Evolutionary conservation across 208 protist genomes (phyloP), one percentile per base, ranked within the genome.

Genomic region (Leishmania martiniquensis): DNA sequence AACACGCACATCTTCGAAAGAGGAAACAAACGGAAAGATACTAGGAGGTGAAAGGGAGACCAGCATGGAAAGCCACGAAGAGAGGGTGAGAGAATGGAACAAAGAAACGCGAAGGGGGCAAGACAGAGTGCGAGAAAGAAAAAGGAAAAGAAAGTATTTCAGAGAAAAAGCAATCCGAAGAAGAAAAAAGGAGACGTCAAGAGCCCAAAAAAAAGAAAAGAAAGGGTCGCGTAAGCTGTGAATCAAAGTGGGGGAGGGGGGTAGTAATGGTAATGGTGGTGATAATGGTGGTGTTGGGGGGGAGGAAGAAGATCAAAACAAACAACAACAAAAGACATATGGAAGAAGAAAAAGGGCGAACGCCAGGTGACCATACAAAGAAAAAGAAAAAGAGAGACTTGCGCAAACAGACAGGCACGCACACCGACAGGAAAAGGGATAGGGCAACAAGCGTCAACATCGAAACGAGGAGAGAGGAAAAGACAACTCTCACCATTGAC

Each of bases 311-410:
- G 9, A 62, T 32, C 20, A 34, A 62, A 62, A 68, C 4, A 5
- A 52, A 15, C 7, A 72, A 57, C 25, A 15, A n/a, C 44, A 12
- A 55, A 22, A 70, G 66, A 51, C 25, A 51, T 51, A 34, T 47
- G 66, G 22, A 15, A 39, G 9, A n/a, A 65, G 34, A 42, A 20
- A 42, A 12, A 13, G 12, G 32, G 59, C 12, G 66, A 47, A 34
- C 0, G 15, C 32, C 12, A 37, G 42, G 60, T 44, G 13, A 6
- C 37, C 22, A 20, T 66, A 17, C 9, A 59, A 32, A 9, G 37
- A 62, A 59, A 29, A 57, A 44, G 17, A 65, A 69, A 75, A 10
- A 68, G 45, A 59, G 37, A 57, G n/a, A 69, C 32, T 12, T 52
- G 22, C 32, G 37, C 72, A 66, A n/a, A 34, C 42, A 37, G 47